Evolutionary conservation across 2,329 filamentous ascomycete species (phyloP).

Genomic region (Penicillium nordicum): DNA sequence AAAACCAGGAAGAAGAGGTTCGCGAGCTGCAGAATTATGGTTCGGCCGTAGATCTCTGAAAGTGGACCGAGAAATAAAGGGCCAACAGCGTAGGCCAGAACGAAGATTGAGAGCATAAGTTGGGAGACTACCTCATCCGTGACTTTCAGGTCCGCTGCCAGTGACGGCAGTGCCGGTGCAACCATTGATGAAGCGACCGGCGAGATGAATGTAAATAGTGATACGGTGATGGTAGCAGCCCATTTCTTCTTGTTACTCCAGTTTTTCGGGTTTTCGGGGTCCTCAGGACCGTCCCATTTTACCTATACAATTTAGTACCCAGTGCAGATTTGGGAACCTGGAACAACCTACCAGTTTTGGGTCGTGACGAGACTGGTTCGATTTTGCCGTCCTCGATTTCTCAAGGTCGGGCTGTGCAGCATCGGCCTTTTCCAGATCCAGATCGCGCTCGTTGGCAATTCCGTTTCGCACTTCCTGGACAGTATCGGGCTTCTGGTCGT

Average conservation of each 20-base stretch:
- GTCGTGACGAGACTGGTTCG: constrained; percentile 21
- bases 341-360: constrained; percentile 24
- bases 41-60: constrained; percentile 56
- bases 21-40: constrained; percentile 52
- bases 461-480: constrained; percentile 25
- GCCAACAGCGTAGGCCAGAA: constrained; percentile 54
- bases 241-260: constrained; percentile 58
- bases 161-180: constrained; percentile 50
- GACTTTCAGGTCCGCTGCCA: constrained; percentile 56
- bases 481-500: constrained; percentile 13
- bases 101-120: constrained; percentile 54
- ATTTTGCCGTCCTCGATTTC: constrained; percentile 23
- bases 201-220: constrained; percentile 59
- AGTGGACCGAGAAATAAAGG: constrained; percentile 53
- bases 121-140: constrained; percentile 43
- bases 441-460: constrained; percentile 27
- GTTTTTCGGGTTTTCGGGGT: constrained; percentile 49
- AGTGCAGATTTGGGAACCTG: not conserved
- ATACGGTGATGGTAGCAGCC: constrained; percentile 54
- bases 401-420: constrained; percentile 17
- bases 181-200: constrained; percentile 63
- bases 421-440: constrained; percentile 25
- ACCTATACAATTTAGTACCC: constrained; percentile 27
- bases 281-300: constrained; percentile 53
- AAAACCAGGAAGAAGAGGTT: constrained; percentile 58